These are phyloP conservation scores for Trichoderma lentiforme DNA, from an alignment of 2,329 filamentous ascomycete species.

Conservation along the genomic window DNA sequence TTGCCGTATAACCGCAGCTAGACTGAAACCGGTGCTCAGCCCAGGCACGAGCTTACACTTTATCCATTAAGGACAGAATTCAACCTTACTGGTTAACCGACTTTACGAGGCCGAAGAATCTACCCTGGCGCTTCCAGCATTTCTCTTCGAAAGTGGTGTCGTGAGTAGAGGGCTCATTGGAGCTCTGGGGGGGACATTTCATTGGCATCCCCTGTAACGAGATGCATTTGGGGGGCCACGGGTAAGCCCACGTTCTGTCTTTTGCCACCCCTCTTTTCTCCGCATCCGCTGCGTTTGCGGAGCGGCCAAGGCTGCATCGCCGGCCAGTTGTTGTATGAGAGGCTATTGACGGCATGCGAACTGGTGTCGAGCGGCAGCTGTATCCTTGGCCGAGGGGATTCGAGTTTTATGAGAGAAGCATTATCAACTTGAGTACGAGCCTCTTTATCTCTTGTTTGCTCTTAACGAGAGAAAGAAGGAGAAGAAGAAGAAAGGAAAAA, in stretches of 20 bases:
- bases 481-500: background rate
- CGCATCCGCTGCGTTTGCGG: background rate
- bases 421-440: background rate
- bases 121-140: background rate
- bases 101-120: background rate
- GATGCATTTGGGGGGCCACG: conserved; percentile 1
- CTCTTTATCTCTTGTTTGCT: background rate
- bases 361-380: background rate
- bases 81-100: background rate
- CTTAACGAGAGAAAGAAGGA: background rate
- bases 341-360: background rate
- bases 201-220: background rate
- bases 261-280: background rate
- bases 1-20: background rate
- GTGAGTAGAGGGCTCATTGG: background rate
- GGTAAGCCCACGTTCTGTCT: background rate
- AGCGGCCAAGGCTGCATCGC: background rate
- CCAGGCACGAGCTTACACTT: background rate
- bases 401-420: background rate
- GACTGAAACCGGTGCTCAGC: background rate
- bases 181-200: background rate
- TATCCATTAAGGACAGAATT: background rate
- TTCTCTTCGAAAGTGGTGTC: background rate
- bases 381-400: background rate
- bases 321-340: background rate